Evolutionary conservation across 2,329 filamentous ascomycete genomes (phyloP).

Genomic region (Septoria linicola): DNA sequence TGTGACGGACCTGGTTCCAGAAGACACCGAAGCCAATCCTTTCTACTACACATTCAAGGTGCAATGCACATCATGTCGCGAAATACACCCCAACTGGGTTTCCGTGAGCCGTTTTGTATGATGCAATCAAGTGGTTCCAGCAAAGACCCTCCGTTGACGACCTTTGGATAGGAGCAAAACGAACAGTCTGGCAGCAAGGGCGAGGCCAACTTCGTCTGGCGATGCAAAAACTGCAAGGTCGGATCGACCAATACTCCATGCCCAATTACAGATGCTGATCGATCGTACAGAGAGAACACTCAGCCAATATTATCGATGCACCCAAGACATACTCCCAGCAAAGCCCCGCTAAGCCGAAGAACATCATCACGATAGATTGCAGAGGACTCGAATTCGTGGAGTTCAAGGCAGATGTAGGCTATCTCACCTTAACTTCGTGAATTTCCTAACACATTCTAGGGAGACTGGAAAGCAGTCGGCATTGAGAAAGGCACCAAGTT

Average conservation of each 20-base stretch:
- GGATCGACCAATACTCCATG: neutral
- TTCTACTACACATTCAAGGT: conserved; percentile 99
- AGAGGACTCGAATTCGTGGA: conserved; percentile 88
- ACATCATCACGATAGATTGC: conserved; percentile 89
- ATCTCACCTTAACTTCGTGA: neutral
- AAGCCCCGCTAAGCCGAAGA: conserved; percentile 71
- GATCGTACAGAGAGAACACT: conserved; percentile 68
- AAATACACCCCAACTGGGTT: conserved; percentile 83
- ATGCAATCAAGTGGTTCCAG: conserved; percentile 17
- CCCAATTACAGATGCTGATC: conserved; percentile 3
- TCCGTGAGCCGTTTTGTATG: conserved; percentile 84
- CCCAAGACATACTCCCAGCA: conserved; percentile 69
- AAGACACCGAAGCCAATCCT: conserved; percentile 74
- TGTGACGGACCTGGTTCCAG: conserved; percentile 83
- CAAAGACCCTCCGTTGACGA: too few species aligned
- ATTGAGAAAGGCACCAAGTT: conserved; percentile 80
- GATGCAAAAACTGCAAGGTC: conserved; percentile 96
- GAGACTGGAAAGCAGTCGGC: conserved; percentile 85
- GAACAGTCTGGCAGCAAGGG: conserved; percentile 90
- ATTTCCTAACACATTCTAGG: conserved; percentile 51
- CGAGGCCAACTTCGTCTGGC: conserved; percentile 99
- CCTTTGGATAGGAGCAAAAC: conserved; percentile 89
- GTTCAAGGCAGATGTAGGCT: conserved; percentile 78
- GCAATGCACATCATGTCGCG: conserved; percentile 95
- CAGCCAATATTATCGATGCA: conserved; percentile 75